phyloP scores from a whole-genome alignment of 148 eudicot genomes.

The Camellia sinensis region DNA sequence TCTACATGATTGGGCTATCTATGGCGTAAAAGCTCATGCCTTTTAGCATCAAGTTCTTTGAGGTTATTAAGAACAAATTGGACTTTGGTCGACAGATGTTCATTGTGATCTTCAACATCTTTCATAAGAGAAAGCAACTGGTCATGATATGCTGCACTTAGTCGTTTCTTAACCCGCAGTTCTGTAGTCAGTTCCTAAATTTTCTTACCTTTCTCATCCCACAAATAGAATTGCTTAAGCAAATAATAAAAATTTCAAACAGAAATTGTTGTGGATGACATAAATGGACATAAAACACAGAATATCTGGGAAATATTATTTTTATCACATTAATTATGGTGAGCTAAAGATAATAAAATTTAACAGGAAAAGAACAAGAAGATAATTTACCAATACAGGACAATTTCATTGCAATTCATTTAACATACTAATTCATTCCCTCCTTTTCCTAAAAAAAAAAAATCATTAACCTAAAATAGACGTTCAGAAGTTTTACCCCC shows the following conservation, averaged over 20 bases:
- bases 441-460: no score
- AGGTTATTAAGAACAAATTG: slow-evolving; percentile 34
- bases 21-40: slow-evolving; percentile 22
- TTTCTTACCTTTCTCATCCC: slow-evolving; percentile 58
- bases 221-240: slow-evolving; percentile 8
- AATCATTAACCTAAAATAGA: no score
- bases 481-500: no score
- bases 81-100: slow-evolving; percentile 38
- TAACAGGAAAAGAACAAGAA: neutral
- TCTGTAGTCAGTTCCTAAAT: slow-evolving; percentile 54
- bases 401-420: no score
- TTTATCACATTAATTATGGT: neutral
- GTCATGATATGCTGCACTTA: slow-evolving; percentile 47
- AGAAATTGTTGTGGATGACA: neutral
- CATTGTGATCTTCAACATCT: slow-evolving; percentile 50
- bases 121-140: slow-evolving; percentile 41
- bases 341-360: neutral
- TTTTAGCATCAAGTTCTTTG: slow-evolving; percentile 38
- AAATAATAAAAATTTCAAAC: neutral
- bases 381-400: neutral
- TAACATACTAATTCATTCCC: no score
- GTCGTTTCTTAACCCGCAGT: slow-evolving; percentile 45
- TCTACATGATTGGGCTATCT: slow-evolving; percentile 11
- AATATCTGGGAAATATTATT: neutral
- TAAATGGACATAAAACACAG: neutral